Conservation (phyloP, 495 filamentous ascomycete species). For the Neurospora sp. region DNA sequence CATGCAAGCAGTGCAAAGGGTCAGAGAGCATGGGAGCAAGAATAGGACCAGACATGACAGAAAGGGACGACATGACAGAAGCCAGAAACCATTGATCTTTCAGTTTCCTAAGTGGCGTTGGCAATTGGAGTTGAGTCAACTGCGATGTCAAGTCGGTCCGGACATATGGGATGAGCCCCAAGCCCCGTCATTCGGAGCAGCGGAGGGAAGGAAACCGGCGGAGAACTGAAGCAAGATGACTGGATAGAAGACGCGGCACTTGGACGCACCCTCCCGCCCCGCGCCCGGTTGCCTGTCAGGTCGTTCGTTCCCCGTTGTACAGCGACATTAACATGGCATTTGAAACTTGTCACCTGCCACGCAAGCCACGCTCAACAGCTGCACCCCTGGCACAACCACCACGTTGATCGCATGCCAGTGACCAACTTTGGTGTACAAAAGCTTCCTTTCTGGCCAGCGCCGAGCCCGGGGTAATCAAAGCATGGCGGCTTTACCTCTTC, state of each 20-base stretch:
- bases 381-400: not conserved
- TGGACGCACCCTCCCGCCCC: not conserved
- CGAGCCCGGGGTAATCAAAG: not conserved
- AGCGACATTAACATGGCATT: not conserved
- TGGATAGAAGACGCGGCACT: not conserved
- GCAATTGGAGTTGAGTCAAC: too few species aligned
- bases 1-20: not conserved
- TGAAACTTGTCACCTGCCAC: not conserved
- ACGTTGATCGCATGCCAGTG: not conserved
- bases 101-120: too few species aligned
- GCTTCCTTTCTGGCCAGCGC: not conserved
- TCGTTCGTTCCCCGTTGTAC: not conserved
- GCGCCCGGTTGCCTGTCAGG: not conserved
- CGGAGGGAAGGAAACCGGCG: not conserved
- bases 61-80: not conserved
- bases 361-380: not conserved
- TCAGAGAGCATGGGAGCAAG: not conserved
- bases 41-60: not conserved
- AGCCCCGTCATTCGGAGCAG: constrained; percentile 11
- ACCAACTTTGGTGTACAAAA: not conserved
- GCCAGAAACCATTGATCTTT: not conserved
- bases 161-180: constrained; percentile 3
- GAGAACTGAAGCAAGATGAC: too few species aligned
- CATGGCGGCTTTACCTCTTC: not conserved
- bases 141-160: not conserved